Base-by-base conservation (phyloP, 2,329 filamentous ascomycete species). In the Verticillium nubilum region DNA sequence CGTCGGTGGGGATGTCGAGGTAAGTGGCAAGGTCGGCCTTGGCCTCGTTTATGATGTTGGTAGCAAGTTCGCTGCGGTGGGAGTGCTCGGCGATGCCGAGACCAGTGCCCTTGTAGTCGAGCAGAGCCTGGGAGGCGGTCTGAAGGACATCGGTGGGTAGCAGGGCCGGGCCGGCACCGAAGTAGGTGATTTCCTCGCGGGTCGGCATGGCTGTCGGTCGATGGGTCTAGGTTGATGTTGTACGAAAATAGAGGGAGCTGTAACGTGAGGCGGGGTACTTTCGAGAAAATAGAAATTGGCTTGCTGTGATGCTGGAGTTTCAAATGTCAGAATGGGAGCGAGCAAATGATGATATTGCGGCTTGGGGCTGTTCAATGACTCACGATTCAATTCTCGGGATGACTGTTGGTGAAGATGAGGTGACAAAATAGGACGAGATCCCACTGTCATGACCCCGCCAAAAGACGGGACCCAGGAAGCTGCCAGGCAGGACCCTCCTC, bases 61-160 rank as follows among this genome's bases (percentile, higher is more conserved):
- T 84, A 27, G 94, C 94, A 52, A 90, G 83, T 62, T 85, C 80
- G 15, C 91, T 96, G 64, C 94, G 90, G 74, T 98, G 94, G 10
- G 90, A 94, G 72, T 96, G 91, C 75, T 98, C 94, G 63, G 90
- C 91, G 52, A 97, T 83, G 15, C 92, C 92, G 58, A 97, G 82
- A 60, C 94, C 94, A 42, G 86, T 91, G 72, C 85, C 80, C 54
- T 94, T 80, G 79, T 86, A 96, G 80, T 97, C 90, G 64, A 96
- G 75, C 4, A 98, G 86, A 1, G 90, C 90, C 70, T 86, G 73
- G 1, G 92, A 86, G 56, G 91, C 92, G 52, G 80, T 81, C 73
- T 95, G 86, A 56, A 97, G 84, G 25, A 97, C 90, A 4, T 85
- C 76, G 13, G 91, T 96, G 26, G 93, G 93, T 19, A 98, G 82